Evolutionary conservation across 306 rosid species (phyloP), one percentile per base, ranked within the genome.

Genomic region (Quercus mongolica): DNA sequence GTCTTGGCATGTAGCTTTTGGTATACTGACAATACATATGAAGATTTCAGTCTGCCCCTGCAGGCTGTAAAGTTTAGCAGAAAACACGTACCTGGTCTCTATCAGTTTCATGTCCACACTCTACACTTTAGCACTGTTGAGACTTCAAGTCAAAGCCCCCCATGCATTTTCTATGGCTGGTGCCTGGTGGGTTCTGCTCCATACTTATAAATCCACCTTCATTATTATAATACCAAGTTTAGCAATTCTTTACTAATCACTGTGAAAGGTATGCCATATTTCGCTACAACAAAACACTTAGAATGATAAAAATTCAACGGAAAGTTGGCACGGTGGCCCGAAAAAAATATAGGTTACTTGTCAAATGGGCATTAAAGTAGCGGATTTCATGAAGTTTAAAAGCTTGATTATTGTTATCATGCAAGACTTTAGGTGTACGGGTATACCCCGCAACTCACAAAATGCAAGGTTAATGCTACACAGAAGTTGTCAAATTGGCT

Each of bases 81-180:
- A 74, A 80, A 80, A 80, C 83, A 65, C 56, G 83, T 69, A 65
- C 3, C 61, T 73, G 72, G 83, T 79, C 70, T 64, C 18, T 17
- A 52, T 35, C 38, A 41, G 12, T 41, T 41, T 41, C 68, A 5
- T 64, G 78, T 73, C 56, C 15, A 23, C 46, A 8, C 46, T 38
- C 44, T 55, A 35, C 71, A 14, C 69, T 35, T 33, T 57, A 14
- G 44, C 4, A 64, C 5, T 64, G 44, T 38, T 13, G 44, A 28
- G 11, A 28, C 41, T 64, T 4, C 0, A 64, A 64, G 41, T 30
- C 20, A 28, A 30, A 12, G 20, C 11, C 21, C 35, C 46, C 46
- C 11, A 2, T 62, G 12, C 21, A 30, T 64, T 64, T 14, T 23
- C 44, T 64, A 51, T 77, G 68, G 74, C 67, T 52, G 74, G 80